Base-by-base conservation (phyloP, 2,329 filamentous ascomycete species). In the Ilyonectria mors-panacis region DNA sequence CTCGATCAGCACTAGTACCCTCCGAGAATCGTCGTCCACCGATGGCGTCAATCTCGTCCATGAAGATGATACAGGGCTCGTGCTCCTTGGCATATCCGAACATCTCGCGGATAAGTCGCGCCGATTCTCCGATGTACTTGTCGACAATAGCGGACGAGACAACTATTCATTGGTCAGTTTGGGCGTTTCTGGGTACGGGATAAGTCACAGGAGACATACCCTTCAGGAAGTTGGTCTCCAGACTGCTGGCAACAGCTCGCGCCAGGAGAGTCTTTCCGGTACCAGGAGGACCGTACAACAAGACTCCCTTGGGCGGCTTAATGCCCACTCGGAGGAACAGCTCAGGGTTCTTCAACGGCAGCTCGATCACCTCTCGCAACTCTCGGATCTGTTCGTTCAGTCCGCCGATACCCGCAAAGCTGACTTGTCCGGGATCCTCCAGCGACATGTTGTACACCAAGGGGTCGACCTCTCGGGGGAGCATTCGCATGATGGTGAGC, bases 401-500 rank as follows among this genome's bases (percentile, higher is more conserved):
- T 72, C 96, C 96, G 85, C 96, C 96, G 74, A 99, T 99, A 76
- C 97, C 96, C 45, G 92, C 95, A 82, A 99, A 99, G 86, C 94
- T 98, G 82, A 99, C 92, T 82, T 98, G 95, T 6, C 96, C 96
- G 0, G 96, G 96, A 80, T 99, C 96, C 82, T 99, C 96, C 76
- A 99, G 84, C 21, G 96, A 99, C 96, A 99, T 99, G 87, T 99
- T 99, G 89, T 99, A 99, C 75, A 99, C 96, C 74, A 99, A 88
- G 21, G 96, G 96, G 79, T 99, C 96, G 79, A 99, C 97, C 86
- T 99, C 96, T 81, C 96, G 93, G 67, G 96, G 97, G 53, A 99
- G 88, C 96, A 99, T 99, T 78, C 96, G 94, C 96, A 99, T 99
- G 83, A 99, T 99, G 68, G 96, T 99, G 75, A 99, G 92, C 21